A percentile compares a stretch with the other conserved stretches of the same genome.
phyloP scores from a whole-genome alignment of 306 rosid species.

The Vigna mungo region DNA sequence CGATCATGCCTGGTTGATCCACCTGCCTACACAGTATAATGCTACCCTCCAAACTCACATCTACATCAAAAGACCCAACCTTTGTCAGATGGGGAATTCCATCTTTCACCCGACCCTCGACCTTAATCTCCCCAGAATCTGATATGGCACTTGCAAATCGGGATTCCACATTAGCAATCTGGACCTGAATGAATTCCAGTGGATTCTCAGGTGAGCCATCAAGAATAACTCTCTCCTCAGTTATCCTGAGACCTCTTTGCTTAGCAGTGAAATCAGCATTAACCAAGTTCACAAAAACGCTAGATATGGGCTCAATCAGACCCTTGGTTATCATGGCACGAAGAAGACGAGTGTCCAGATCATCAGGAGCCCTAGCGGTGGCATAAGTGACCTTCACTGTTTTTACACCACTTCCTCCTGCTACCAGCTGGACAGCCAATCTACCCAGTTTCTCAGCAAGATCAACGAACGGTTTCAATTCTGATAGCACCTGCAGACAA shows the following conservation, averaged over 20 bases:
- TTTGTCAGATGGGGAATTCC: constrained; percentile 89
- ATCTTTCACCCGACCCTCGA: constrained; percentile 92
- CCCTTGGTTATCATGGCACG: constrained; percentile 99
- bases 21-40: constrained; percentile 95
- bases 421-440: constrained; percentile 93
- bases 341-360: constrained; percentile 93
- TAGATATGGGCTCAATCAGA: constrained; percentile 93
- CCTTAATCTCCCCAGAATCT: constrained; percentile 82
- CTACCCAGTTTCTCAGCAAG: constrained; percentile 96
- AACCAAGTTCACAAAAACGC: constrained; percentile 89
- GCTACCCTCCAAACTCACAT: constrained; percentile 94
- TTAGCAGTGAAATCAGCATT: constrained; percentile 98
- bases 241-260: constrained; percentile 89
- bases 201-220: constrained; percentile 96
- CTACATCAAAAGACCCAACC: constrained; percentile 97
- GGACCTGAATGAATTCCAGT: constrained; percentile 82
- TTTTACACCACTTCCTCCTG: constrained; percentile 98
- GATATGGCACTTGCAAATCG: constrained; percentile 92
- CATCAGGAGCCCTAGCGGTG: constrained; percentile 93
- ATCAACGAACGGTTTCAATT: constrained; percentile 89
- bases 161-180: constrained; percentile 95
- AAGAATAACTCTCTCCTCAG: constrained; percentile 76
- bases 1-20: constrained; percentile 98
- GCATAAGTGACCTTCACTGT: constrained; percentile 87
- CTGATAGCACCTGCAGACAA: constrained; percentile 69